Conservation (phyloP, 2,329 filamentous ascomycete genomes). For the Fusarium sp. region DNA sequence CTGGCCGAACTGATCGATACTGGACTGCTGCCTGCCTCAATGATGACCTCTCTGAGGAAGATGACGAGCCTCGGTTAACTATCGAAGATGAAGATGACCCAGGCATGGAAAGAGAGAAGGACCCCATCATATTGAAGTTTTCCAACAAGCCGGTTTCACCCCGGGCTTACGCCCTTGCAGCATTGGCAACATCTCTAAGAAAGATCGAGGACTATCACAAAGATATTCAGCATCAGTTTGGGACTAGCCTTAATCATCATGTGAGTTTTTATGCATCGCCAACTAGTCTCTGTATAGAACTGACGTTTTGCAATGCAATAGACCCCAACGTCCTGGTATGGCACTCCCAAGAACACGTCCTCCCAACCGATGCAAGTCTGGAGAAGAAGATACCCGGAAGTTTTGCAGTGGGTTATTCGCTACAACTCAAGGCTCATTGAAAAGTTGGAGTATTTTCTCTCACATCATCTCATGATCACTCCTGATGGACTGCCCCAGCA, state of each 20-base stretch:
- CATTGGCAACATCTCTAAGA: neutral
- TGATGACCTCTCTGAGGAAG: slow-evolving; percentile 8
- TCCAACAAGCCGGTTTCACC: neutral
- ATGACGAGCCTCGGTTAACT: neutral
- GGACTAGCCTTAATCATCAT: neutral
- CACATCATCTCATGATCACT: neutral
- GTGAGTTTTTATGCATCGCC: neutral
- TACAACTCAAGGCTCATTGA: neutral
- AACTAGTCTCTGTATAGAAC: neutral
- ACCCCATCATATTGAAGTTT: slow-evolving; percentile 10
- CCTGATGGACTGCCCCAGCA: neutral
- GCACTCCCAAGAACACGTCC: neutral
- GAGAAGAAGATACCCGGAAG: neutral
- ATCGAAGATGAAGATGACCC: neutral
- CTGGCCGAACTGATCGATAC: slow-evolving; percentile 5
- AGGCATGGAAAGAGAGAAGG: neutral
- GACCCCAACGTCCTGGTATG: neutral
- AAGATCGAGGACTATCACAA: neutral
- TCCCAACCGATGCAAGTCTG: neutral
- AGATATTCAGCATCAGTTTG: neutral
- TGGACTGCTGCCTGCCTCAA: slow-evolving; percentile 18
- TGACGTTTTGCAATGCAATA: neutral
- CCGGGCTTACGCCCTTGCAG: slow-evolving; percentile 16
- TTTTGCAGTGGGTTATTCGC: neutral
- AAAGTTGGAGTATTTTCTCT: neutral